Conservation (phyloP, 2,329 filamentous ascomycete genomes). For the Lachnellula subtilissima region DNA sequence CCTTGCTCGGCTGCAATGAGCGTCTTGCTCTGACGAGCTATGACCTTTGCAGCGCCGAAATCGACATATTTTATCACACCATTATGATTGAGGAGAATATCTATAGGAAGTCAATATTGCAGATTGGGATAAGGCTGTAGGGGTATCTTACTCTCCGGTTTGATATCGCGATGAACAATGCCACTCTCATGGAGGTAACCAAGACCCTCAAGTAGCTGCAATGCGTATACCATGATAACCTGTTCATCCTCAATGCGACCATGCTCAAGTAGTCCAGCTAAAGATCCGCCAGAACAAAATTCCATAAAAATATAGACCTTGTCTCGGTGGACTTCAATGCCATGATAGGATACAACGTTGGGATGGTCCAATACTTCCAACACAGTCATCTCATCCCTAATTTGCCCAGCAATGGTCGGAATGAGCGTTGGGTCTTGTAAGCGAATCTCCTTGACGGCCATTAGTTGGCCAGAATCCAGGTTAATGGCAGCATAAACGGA, state of each 20-base stretch:
- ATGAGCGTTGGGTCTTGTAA: slow-evolving; percentile 95
- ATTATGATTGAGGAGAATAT: slow-evolving; percentile 94
- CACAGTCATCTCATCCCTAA: slow-evolving; percentile 95
- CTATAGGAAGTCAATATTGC: slow-evolving; percentile 38
- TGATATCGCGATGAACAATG: slow-evolving; percentile 96
- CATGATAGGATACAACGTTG: slow-evolving; percentile 96
- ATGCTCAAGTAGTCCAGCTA: slow-evolving; percentile 86
- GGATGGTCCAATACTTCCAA: slow-evolving; percentile 93
- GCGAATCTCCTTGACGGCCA: slow-evolving; percentile 98
- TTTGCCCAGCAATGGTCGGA: slow-evolving; percentile 87
- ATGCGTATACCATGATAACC: slow-evolving; percentile 92
- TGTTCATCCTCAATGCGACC: slow-evolving; percentile 97
- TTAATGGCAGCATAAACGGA: slow-evolving; percentile 98
- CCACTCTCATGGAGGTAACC: slow-evolving; percentile 88
- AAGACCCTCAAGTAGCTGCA: slow-evolving; percentile 90
- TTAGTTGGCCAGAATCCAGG: slow-evolving; percentile 88
- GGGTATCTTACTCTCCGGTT: slow-evolving; percentile 80
- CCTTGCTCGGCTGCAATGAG: slow-evolving; percentile 56
- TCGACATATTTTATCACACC: slow-evolving; percentile 99
- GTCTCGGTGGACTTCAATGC: slow-evolving; percentile 96
- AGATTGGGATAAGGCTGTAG: background rate
- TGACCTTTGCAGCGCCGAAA: slow-evolving; percentile 95
- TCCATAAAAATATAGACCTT: slow-evolving; percentile 99
- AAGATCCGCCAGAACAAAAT: slow-evolving; percentile 91
- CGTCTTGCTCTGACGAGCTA: slow-evolving; percentile 88